These are phyloP conservation scores for Penicillium herquei DNA, from an alignment of 495 filamentous ascomycete species.

Conservation along the genomic window DNA sequence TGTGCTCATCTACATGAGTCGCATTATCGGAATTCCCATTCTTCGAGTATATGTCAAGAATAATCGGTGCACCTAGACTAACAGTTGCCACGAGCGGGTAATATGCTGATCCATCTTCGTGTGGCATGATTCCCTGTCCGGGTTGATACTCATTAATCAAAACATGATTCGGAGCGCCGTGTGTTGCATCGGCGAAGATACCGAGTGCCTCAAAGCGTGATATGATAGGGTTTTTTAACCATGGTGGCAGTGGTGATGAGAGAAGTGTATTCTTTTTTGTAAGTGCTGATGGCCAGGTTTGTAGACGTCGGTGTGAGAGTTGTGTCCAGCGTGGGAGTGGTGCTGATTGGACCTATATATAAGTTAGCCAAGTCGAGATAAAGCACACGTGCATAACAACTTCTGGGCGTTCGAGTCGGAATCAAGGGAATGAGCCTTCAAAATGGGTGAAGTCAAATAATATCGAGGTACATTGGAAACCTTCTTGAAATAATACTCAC, in stretches of 20 bases:
- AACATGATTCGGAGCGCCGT: constrained; percentile 81
- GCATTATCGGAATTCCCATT: constrained; percentile 3
- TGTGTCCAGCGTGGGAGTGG: constrained; percentile 81
- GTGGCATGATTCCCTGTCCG: constrained; percentile 92
- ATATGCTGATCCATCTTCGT: constrained; percentile 91
- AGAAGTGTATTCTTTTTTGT: constrained; percentile 71
- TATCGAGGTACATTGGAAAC: background rate
- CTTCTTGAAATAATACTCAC: constrained; percentile 31
- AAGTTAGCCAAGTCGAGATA: no score
- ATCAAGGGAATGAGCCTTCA: background rate
- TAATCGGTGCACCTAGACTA: constrained; percentile 72
- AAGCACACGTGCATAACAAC: no score
- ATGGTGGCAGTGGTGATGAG: constrained; percentile 68
- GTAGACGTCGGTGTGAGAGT: constrained; percentile 81
- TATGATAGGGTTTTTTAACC: constrained; percentile 71
- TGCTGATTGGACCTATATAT: constrained; percentile 44
- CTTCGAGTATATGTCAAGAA: constrained; percentile 73
- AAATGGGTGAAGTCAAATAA: background rate
- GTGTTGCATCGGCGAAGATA: constrained; percentile 71
- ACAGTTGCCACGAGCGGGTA: constrained; percentile 86
- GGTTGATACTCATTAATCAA: constrained; percentile 89
- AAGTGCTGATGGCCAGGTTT: constrained; percentile 82
- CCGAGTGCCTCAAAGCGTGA: constrained; percentile 53
- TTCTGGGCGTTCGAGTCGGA: background rate
- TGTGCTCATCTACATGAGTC: background rate